Evolutionary conservation across 2,329 filamentous ascomycete species (phyloP).

Genomic region (Aaosphaeria pasadenensis): DNA sequence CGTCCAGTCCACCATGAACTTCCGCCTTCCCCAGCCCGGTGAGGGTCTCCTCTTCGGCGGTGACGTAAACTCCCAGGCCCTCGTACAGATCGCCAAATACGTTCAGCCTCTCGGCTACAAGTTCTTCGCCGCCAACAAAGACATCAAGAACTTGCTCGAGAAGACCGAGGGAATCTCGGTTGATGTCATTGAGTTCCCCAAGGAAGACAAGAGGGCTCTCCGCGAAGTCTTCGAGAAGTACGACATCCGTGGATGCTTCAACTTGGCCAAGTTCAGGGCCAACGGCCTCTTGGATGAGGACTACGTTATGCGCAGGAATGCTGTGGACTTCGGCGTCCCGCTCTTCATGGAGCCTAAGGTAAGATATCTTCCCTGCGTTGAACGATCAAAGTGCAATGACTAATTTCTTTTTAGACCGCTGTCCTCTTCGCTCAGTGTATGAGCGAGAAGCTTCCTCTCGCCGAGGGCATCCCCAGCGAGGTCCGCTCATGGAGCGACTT

Average conservation of each 20-base stretch:
- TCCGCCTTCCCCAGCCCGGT: conserved; percentile 90
- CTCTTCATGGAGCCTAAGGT: conserved; percentile 99
- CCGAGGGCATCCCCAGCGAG: conserved; percentile 84
- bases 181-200: conserved; percentile 95
- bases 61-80: conserved; percentile 66
- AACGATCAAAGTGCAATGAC: conserved; percentile 5
- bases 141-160: conserved; percentile 84
- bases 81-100: conserved; percentile 81
- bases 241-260: conserved; percentile 94
- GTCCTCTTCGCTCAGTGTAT: conserved; percentile 96
- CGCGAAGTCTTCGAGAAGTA: conserved; percentile 96
- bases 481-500: conserved; percentile 96
- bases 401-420: conserved; percentile 67
- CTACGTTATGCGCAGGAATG: conserved; percentile 98
- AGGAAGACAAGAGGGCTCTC: conserved; percentile 89
- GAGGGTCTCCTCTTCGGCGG: conserved; percentile 95
- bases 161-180: conserved; percentile 66
- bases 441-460: conserved; percentile 88
- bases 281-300: conserved; percentile 87
- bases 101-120: conserved; percentile 90
- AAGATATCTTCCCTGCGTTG: conserved; percentile 37
- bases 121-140: conserved; percentile 77
- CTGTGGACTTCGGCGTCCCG: conserved; percentile 96
- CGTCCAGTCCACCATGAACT: conserved; percentile 97
- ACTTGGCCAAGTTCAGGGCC: conserved; percentile 79